Conservation (phyloP, 352 stramenopile species). For the Phytophthora constricta region DNA sequence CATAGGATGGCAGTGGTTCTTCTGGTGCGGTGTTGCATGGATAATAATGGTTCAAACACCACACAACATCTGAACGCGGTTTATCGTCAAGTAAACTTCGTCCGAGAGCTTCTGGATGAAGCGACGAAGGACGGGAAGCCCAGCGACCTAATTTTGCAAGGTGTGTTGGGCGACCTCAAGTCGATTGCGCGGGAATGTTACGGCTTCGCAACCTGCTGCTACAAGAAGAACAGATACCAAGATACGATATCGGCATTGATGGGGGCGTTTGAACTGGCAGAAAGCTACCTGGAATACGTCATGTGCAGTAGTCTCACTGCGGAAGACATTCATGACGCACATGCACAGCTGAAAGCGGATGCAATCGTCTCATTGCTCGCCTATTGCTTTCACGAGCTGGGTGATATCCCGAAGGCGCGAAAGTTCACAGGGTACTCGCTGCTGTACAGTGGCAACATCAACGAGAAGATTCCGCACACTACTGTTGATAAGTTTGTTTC, state of each 20-base stretch:
- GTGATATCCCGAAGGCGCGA: conserved; percentile 37
- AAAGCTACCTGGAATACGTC: conserved; percentile 71
- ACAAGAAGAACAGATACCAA: conserved; percentile 50
- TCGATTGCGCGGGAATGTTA: conserved; percentile 71
- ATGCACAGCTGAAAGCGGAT: conserved; percentile 63
- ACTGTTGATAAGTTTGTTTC: conserved; percentile 60
- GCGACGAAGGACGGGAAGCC: conserved; percentile 37
- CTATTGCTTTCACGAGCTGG: conserved; percentile 57
- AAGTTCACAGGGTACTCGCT: conserved; percentile 55
- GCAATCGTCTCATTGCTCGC: conserved; percentile 63
- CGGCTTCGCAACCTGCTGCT: conserved; percentile 52
- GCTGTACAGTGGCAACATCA: conserved; percentile 53
- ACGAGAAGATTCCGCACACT: conserved; percentile 29
- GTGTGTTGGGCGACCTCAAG: conserved; percentile 63
- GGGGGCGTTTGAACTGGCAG: conserved; percentile 52
- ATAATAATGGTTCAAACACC: neutral
- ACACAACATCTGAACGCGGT: conserved; percentile 23
- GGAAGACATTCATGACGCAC: conserved; percentile 44
- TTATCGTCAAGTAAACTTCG: conserved; percentile 31
- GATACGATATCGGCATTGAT: conserved; percentile 51
- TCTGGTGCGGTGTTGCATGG: conserved; percentile 18
- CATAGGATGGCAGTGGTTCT: conserved; percentile 52
- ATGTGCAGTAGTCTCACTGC: conserved; percentile 50
- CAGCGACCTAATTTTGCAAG: conserved; percentile 35
- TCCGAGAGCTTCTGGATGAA: conserved; percentile 50